Evolutionary conservation across 352 stramenopile genomes (phyloP).

Genomic region (Globisporangium orthogonon): DNA sequence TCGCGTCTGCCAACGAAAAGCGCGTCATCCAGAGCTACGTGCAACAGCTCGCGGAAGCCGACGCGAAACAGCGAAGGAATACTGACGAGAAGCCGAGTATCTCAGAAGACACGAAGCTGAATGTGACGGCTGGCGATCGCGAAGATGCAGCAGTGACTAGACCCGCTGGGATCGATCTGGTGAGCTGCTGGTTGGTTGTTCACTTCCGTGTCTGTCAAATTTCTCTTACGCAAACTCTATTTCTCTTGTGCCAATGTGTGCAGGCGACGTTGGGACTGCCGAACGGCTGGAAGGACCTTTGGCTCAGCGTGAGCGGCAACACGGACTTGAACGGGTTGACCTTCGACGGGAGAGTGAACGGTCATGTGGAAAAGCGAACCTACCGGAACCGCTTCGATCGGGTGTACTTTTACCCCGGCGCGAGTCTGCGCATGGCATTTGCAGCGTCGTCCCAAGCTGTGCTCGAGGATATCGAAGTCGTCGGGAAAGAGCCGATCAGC

Average conservation of each 20-base stretch:
- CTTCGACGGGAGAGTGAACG: slow-evolving; percentile 60
- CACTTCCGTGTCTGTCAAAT: background rate
- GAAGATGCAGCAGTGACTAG: background rate
- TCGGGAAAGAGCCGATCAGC: slow-evolving; percentile 59
- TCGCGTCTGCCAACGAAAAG: slow-evolving; percentile 35
- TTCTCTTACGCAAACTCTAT: background rate
- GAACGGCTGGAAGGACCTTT: slow-evolving; percentile 58
- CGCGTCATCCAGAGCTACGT: slow-evolving; percentile 18
- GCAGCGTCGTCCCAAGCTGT: slow-evolving; percentile 10
- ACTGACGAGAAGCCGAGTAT: slow-evolving; percentile 3
- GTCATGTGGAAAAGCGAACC: slow-evolving; percentile 44
- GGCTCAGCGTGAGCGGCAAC: slow-evolving; percentile 54
- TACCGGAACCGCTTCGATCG: slow-evolving; percentile 72
- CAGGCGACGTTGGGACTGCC: slow-evolving; percentile 43
- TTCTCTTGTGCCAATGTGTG: background rate
- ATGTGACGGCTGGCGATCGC: background rate
- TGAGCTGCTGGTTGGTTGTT: slow-evolving; percentile 3
- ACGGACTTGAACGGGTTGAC: slow-evolving; percentile 74
- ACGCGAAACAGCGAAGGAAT: background rate
- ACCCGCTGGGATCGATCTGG: slow-evolving; percentile 16
- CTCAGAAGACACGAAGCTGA: background rate
- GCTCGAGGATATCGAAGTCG: slow-evolving; percentile 43
- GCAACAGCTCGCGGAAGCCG: background rate
- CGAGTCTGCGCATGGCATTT: slow-evolving; percentile 3
- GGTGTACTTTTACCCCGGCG: slow-evolving; percentile 55